Conservation (phyloP, 441 rosid species). For the Corymbia calophylla region DNA sequence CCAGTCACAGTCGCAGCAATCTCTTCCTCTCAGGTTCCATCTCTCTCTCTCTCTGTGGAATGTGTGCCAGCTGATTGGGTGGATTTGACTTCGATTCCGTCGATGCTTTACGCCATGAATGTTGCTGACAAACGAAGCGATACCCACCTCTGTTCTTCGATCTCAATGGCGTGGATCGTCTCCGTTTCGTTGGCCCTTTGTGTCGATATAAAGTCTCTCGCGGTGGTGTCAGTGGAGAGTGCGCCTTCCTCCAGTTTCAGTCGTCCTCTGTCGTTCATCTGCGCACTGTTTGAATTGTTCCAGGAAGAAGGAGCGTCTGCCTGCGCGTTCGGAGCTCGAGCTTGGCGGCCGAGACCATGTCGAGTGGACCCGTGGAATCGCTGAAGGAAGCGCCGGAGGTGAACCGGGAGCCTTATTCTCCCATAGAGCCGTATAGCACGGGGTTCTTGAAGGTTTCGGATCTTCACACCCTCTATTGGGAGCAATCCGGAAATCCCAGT, state of each 20-base stretch:
- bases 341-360: conserved; percentile 20
- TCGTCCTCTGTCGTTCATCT: background rate
- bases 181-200: background rate
- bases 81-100: background rate
- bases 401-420: conserved; percentile 44
- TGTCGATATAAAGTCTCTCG: background rate
- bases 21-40: conserved; percentile 11
- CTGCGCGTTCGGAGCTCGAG: conserved; percentile 14
- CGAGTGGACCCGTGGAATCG: conserved; percentile 35
- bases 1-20: background rate
- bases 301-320: conserved; percentile 17
- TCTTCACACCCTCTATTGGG: conserved; percentile 68
- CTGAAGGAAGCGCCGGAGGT: conserved; percentile 22
- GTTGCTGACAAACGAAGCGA: background rate
- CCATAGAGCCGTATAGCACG: conserved; percentile 55
- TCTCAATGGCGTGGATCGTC: background rate
- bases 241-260: background rate
- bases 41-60: background rate
- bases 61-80: background rate
- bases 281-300: background rate
- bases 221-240: background rate
- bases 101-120: background rate
- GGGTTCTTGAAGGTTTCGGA: conserved; percentile 80
- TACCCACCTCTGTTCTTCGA: background rate
- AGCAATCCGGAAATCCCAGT: conserved; percentile 85